Evolutionary conservation across 208 protist genomes (phyloP).

Genomic region (Crithidia acanthocephali): DNA sequence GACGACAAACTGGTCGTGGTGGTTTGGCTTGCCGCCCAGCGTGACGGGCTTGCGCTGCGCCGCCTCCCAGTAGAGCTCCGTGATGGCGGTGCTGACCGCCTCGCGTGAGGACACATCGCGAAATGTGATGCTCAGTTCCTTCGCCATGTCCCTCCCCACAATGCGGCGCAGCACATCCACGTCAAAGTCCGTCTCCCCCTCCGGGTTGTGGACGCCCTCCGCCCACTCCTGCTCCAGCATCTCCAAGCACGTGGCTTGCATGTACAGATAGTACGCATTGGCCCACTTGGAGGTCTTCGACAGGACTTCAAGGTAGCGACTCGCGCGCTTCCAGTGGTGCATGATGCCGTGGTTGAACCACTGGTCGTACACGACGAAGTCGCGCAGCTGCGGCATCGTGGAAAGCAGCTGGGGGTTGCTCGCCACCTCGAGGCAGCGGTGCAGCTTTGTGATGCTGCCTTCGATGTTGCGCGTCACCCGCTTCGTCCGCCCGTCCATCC

Average conservation of each 20-base stretch:
- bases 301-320: slow-evolving; percentile 36
- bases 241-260: slow-evolving; percentile 62
- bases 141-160: slow-evolving; percentile 4
- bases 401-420: slow-evolving; percentile 43
- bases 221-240: slow-evolving; percentile 48
- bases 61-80: slow-evolving; percentile 58
- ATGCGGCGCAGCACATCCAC: slow-evolving; percentile 18
- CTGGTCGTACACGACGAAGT: slow-evolving; percentile 70
- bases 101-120: slow-evolving; percentile 16
- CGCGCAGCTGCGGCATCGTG: slow-evolving; percentile 57
- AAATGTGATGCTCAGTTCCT: slow-evolving; percentile 15
- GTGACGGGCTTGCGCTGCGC: slow-evolving; percentile 55
- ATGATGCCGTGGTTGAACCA: slow-evolving; percentile 45
- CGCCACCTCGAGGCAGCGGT: slow-evolving; percentile 41
- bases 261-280: slow-evolving; percentile 62
- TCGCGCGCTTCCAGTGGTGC: slow-evolving; percentile 45
- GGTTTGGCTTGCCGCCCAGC: slow-evolving; percentile 50
- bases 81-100: slow-evolving; percentile 4
- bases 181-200: slow-evolving; percentile 19
- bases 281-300: slow-evolving; percentile 63
- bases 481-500: slow-evolving; percentile 54
- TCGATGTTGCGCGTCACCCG: slow-evolving; percentile 48
- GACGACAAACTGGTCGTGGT: slow-evolving; percentile 54
- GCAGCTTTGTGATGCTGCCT: slow-evolving; percentile 33
- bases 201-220: slow-evolving; percentile 18